These are phyloP conservation scores for Blastomyces parvus DNA, from an alignment of 2,329 filamentous ascomycete species.

Conservation along the genomic window DNA sequence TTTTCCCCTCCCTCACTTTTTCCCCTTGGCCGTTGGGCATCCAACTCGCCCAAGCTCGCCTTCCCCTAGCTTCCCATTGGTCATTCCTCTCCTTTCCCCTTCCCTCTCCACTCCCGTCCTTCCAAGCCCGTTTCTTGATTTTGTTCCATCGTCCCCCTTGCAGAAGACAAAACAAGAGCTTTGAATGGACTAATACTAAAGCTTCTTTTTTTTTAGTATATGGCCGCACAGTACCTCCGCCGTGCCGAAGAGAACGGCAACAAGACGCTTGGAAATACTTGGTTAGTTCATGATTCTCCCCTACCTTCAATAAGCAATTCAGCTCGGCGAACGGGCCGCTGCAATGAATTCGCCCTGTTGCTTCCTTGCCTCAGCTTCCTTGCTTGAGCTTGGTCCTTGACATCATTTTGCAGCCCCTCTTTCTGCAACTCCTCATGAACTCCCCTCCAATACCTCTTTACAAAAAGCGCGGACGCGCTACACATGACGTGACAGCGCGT, in stretches of 20 bases:
- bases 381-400: neutral
- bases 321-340: neutral
- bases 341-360: slow-evolving; percentile 32
- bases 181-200: slow-evolving; percentile 2
- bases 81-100: neutral
- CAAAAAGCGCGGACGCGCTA: neutral
- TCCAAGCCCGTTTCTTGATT: neutral
- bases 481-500: neutral
- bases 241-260: slow-evolving; percentile 79
- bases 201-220: slow-evolving; percentile 23
- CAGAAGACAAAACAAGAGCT: neutral
- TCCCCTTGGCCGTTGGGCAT: slow-evolving; percentile 2
- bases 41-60: slow-evolving; percentile 15
- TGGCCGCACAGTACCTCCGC: slow-evolving; percentile 81
- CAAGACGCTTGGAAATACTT: slow-evolving; percentile 87
- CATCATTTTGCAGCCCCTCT: slow-evolving; percentile 36
- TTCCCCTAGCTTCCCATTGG: slow-evolving; percentile 1
- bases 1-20: slow-evolving; percentile 16
- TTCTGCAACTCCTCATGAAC: neutral
- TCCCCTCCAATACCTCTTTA: neutral
- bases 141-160: neutral
- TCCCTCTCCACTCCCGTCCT: neutral
- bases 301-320: neutral
- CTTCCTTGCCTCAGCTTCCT: slow-evolving; percentile 1
- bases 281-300: slow-evolving; percentile 46